Evolutionary conservation across 2,329 filamentous ascomycete genomes (phyloP).

Genomic region (Clonostachys sp.): DNA sequence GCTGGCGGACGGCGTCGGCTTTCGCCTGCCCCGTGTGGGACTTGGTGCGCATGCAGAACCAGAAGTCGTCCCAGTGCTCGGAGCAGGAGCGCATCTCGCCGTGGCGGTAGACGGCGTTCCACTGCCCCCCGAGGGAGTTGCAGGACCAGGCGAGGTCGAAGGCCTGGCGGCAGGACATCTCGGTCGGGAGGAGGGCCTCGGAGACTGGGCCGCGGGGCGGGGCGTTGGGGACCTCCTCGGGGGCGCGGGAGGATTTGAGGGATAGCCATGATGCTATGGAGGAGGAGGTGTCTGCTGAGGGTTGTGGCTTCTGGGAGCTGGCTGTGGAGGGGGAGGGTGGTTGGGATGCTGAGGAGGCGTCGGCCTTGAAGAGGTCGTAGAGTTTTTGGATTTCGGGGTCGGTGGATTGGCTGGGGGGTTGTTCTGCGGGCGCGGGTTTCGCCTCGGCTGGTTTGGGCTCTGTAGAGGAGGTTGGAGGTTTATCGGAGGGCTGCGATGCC

Average conservation of each 20-base stretch:
- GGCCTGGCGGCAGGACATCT: conserved; percentile 83
- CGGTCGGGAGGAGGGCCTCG: conserved; percentile 69
- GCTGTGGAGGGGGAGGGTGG: neutral
- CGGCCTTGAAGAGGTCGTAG: conserved; percentile 32
- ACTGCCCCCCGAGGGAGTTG: conserved; percentile 86
- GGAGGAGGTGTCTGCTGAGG: conserved; percentile 3
- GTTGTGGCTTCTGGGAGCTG: conserved; percentile 9
- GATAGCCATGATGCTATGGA: conserved; percentile 24
- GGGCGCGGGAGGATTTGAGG: conserved; percentile 18
- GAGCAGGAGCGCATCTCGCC: conserved; percentile 72
- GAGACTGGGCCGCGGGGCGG: conserved; percentile 42
- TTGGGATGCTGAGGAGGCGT: too few species aligned
- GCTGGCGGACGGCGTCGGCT: conserved; percentile 57
- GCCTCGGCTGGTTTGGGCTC: conserved; percentile 7
- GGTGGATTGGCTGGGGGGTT: conserved; percentile 14
- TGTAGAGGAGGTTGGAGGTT: conserved; percentile 12
- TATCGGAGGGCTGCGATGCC: conserved; percentile 33
- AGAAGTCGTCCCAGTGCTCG: conserved; percentile 89
- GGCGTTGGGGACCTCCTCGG: conserved; percentile 10
- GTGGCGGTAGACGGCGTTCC: conserved; percentile 85
- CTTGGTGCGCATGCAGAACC: conserved; percentile 92
- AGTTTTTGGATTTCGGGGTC: conserved; percentile 53
- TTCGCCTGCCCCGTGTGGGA: conserved; percentile 55
- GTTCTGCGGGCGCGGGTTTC: conserved; percentile 2
- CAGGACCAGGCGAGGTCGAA: conserved; percentile 96